These are phyloP conservation scores for Multifurca ochricompacta DNA, from an alignment of 768 basidiomycete species.

Conservation along the genomic window DNA sequence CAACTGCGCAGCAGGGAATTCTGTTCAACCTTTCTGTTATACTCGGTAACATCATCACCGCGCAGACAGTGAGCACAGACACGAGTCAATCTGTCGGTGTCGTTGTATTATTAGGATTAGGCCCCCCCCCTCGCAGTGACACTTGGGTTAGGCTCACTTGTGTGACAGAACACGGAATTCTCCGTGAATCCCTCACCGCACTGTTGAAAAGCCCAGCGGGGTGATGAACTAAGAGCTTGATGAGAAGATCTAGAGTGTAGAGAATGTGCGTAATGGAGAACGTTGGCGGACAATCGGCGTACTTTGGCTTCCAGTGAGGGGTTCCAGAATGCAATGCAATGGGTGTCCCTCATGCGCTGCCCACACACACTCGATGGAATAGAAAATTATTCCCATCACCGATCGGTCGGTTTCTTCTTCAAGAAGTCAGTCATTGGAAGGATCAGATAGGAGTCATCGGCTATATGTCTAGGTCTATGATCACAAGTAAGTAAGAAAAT, in stretches of 20 bases:
- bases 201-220: not conserved
- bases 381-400: conserved; percentile 10
- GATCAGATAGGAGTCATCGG: conserved; percentile 8
- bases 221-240: not conserved
- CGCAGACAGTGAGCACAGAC: not conserved
- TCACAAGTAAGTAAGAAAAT: not conserved
- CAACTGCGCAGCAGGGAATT: conserved; percentile 9
- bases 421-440: conserved; percentile 3
- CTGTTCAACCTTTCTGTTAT: conserved; percentile 6
- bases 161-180: conserved; percentile 1
- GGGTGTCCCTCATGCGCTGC: not conserved
- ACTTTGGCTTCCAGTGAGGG: not conserved
- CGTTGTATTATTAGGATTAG: not conserved
- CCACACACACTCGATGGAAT: not conserved
- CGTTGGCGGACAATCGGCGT: not conserved
- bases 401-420: conserved; percentile 14
- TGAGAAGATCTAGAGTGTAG: not conserved
- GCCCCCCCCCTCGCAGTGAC: no score
- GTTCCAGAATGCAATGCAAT: conserved; percentile 1
- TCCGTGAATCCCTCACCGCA: no score
- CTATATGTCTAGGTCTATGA: not conserved
- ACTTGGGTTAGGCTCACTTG: not conserved
- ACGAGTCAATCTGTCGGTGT: conserved; percentile 10
- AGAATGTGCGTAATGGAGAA: not conserved
- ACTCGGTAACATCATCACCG: not conserved